A percentile compares a stretch with the other conserved stretches of the same genome.
These are phyloP conservation scores for Mycena rosella DNA, from an alignment of 768 basidiomycete genomes.

Conservation along the genomic window DNA sequence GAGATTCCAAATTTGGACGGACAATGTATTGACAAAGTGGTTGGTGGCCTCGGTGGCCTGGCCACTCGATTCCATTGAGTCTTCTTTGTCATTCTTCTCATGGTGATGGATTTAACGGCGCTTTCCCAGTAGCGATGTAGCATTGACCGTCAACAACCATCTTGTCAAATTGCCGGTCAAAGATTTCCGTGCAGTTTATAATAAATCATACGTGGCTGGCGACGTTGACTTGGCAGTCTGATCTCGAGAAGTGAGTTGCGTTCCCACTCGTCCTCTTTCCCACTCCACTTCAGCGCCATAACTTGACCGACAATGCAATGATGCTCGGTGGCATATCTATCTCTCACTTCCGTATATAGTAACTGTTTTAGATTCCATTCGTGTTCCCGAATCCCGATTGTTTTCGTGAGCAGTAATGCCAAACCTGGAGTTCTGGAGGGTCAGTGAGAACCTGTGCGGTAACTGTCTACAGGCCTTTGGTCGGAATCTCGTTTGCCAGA, in stretches of 20 bases:
- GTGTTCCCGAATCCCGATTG: too few relatives aligned
- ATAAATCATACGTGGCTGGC: background rate
- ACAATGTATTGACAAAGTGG: constrained; percentile 17
- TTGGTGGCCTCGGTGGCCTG: background rate
- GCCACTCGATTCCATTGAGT: too few relatives aligned
- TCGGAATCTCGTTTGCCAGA: background rate
- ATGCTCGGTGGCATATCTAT: background rate
- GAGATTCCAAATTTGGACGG: constrained; percentile 6
- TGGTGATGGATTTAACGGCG: background rate
- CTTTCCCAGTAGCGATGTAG: background rate
- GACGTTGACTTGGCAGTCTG: background rate
- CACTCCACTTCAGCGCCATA: too few relatives aligned
- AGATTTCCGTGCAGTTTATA: background rate
- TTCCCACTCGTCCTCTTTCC: background rate
- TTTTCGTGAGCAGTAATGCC: too few relatives aligned
- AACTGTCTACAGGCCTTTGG: background rate
- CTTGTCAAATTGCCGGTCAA: background rate
- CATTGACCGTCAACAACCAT: background rate
- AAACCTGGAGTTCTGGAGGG: too few relatives aligned
- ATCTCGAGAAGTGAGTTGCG: background rate
- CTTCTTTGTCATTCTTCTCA: background rate
- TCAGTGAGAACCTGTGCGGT: background rate
- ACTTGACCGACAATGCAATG: background rate
- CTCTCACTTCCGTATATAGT: background rate
- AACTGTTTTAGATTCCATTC: background rate